These are phyloP conservation scores for Xylaria telfairii DNA, from an alignment of 495 filamentous ascomycete species.

Conservation along the genomic window DNA sequence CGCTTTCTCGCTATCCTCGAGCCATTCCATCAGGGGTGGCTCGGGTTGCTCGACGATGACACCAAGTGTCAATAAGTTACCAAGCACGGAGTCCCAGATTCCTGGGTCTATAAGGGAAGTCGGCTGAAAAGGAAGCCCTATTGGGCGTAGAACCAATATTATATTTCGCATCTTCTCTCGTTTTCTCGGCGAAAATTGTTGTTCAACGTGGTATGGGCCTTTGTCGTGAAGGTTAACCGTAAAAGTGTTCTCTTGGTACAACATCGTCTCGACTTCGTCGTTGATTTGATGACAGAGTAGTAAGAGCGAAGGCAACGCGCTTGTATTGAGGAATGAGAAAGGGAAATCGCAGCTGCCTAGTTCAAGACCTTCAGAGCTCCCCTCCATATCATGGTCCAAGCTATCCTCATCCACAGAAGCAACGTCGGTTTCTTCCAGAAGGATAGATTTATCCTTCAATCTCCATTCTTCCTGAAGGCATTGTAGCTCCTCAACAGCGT, in stretches of 20 bases:
- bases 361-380: not conserved
- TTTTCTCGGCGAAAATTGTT: slow-evolving; percentile 4
- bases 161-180: slow-evolving; percentile 20
- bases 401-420: not conserved
- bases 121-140: not conserved
- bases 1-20: slow-evolving; percentile 6
- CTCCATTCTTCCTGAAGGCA: not conserved
- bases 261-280: slow-evolving; percentile 18
- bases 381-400: not conserved
- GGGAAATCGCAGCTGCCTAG: not conserved
- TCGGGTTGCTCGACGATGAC: slow-evolving; percentile 19
- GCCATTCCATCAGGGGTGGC: slow-evolving; percentile 1
- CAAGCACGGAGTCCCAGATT: slow-evolving; percentile 20
- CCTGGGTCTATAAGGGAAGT: slow-evolving; percentile 5
- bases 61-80: slow-evolving; percentile 10
- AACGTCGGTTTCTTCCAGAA: not conserved
- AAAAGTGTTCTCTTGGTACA: slow-evolving; percentile 19
- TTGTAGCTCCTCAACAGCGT: not conserved
- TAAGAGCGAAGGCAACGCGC: slow-evolving; percentile 11
- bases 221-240: slow-evolving; percentile 4
- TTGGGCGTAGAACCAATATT: slow-evolving; percentile 10
- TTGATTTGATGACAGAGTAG: slow-evolving; percentile 19
- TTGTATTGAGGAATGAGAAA: not conserved
- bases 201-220: not conserved
- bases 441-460: not conserved